Base-by-base conservation (phyloP, 2,329 filamentous ascomycete species). In the Xylariales sp. region DNA sequence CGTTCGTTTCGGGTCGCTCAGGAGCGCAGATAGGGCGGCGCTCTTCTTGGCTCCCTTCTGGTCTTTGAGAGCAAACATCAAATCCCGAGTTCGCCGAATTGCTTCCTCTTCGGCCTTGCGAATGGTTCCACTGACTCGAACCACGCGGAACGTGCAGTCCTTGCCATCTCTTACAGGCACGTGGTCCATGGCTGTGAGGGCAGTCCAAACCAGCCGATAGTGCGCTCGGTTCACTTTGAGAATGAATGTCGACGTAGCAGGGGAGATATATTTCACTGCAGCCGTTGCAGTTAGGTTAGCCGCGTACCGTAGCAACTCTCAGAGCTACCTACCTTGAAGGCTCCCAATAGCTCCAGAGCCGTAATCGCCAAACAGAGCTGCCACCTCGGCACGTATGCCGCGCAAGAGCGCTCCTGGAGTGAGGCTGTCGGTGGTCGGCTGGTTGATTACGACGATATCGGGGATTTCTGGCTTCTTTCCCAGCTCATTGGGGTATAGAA, bases 191-290 rank as follows among this genome's bases (percentile, higher is more conserved):
- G 89, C 86, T 0, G 88, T 87, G 37, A 98, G 67, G 1, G 89
- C 87, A 0, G 89, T 83, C 93, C 93, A 98, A 5, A 95, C 82
- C 45, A 96, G 76, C 32, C 88, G 78, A 59, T 90, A 94, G 48
- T 95, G 83, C 13, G 82, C 80, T 40, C 93, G 81, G 4, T 87
- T 80, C 47, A 90, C 88, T 45, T 86, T 80, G 27, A 98, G 71
- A 43, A 98, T 98, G 38, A 91, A 88, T 1, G 91, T 98, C 5
- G 88, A 95, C 1, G 93, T 98, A n/a, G 89, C 85, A 4, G 81
- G 72, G 1, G 89, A 95, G 36, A 94, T 74, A 60, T 98, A 98
- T 69, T 95, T 95, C 37, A 98, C 88, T 91, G 47, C 40, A n/a
- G n/a, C n/a, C n/a, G n/a, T n/a, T n/a, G n/a, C n/a, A n/a, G n/a